These are phyloP conservation scores for Coemansia sp. DNA, from an alignment of 192 early-diverging fungal genomes.

Conservation along the genomic window DNA sequence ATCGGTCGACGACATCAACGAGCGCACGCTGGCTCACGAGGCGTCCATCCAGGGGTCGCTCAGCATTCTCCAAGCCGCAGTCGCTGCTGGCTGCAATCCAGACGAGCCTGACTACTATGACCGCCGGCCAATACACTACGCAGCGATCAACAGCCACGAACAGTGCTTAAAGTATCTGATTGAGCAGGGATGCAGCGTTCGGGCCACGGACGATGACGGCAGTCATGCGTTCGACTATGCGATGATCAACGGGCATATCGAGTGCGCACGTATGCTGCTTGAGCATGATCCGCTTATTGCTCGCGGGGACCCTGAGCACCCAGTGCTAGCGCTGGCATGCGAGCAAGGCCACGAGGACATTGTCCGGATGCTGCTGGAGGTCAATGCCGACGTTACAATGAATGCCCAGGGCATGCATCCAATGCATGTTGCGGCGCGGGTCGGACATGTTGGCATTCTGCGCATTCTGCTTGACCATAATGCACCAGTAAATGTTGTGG, in stretches of 20 bases:
- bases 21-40: conserved; percentile 87
- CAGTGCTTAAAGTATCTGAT: conserved; percentile 67
- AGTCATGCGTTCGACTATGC: conserved; percentile 85
- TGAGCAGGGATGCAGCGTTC: conserved; percentile 53
- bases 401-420: conserved; percentile 85
- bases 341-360: conserved; percentile 89
- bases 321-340: conserved; percentile 84
- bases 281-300: conserved; percentile 62
- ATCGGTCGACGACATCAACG: conserved; percentile 91
- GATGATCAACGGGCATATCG: conserved; percentile 76
- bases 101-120: conserved; percentile 86
- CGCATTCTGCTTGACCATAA: conserved; percentile 71
- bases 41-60: conserved; percentile 79
- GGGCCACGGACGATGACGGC: conserved; percentile 83
- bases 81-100: conserved; percentile 36
- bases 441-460: conserved; percentile 74
- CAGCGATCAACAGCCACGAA: conserved; percentile 83
- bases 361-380: conserved; percentile 72
- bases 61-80: conserved; percentile 62
- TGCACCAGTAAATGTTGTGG: conserved; percentile 73
- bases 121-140: conserved; percentile 89
- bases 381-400: conserved; percentile 70
- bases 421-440: conserved; percentile 83
- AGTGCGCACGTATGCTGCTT: conserved; percentile 75
- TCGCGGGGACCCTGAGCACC: conserved; percentile 52